A percentile compares a stretch with the other conserved stretches of the same genome.
phyloP scores from a whole-genome alignment of 805 yeast genomes.

The Kregervanrija delftensis region DNA sequence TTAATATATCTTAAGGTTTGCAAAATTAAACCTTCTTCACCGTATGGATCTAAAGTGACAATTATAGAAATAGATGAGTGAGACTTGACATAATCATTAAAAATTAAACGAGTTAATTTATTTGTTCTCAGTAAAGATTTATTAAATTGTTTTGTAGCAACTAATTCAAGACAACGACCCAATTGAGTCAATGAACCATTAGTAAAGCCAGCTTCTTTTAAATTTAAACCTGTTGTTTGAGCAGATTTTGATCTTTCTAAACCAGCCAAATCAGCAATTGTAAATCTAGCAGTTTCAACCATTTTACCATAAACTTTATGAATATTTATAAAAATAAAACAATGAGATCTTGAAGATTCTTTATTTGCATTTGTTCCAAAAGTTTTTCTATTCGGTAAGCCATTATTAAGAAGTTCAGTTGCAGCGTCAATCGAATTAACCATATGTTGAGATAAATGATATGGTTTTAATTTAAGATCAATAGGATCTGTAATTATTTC shows the following conservation, averaged over 20 bases:
- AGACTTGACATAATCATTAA: conserved; percentile 35
- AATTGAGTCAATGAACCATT: conserved; percentile 43
- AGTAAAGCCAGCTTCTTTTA: conserved; percentile 42
- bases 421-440: conserved; percentile 34
- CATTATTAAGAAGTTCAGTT: conserved; percentile 30
- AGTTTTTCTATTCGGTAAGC: conserved; percentile 31
- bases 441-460: conserved; percentile 33
- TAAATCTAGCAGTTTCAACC: conserved; percentile 31
- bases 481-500: conserved; percentile 37
- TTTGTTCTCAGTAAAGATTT: conserved; percentile 40
- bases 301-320: conserved; percentile 15
- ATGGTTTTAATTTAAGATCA: conserved; percentile 39
- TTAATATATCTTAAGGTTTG: conserved; percentile 26
- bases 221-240: conserved; percentile 36
- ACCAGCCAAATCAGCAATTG: conserved; percentile 46
- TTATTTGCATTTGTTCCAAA: conserved; percentile 37
- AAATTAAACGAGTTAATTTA: conserved; percentile 41
- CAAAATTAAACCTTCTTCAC: conserved; percentile 28
- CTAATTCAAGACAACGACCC: conserved; percentile 40
- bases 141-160: conserved; percentile 31
- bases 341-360: conserved; percentile 44
- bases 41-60: conserved; percentile 33
- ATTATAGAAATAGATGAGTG: conserved; percentile 28
- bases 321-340: conserved; percentile 35
- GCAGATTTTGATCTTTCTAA: conserved; percentile 43